Percentiles rank a stretch among this genome's conserved stretches.
Conservation (phyloP, 305 asterid genomes). For the Caryopteris hybrid region DNA sequence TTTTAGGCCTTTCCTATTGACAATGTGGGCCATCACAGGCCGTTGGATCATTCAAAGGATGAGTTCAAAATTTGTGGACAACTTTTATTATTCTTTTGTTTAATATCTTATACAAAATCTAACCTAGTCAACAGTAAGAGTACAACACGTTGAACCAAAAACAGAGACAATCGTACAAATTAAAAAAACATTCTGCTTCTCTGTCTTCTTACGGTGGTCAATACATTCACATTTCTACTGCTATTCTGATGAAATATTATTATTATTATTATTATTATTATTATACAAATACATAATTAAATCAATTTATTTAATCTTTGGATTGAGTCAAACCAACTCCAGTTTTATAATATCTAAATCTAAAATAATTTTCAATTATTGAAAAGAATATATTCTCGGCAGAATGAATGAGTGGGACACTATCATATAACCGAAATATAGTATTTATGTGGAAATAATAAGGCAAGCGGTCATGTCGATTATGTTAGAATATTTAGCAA, state of each 20-base stretch:
- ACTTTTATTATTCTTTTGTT: background rate
- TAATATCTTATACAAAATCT: background rate
- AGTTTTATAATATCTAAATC: too few species aligned
- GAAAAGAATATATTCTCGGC: background rate
- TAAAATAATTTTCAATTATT: background rate
- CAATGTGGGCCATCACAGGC: background rate
- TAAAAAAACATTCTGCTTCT: background rate
- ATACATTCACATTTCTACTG: too few species aligned
- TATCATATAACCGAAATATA: background rate
- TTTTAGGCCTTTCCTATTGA: background rate
- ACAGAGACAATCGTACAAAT: too few species aligned
- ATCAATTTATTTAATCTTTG: too few species aligned
- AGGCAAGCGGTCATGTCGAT: background rate
- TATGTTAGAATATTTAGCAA: constrained; percentile 12
- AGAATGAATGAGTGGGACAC: constrained; percentile 1
- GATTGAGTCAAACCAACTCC: too few species aligned
- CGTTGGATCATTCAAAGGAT: background rate
- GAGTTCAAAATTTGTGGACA: background rate
- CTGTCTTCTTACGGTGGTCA: background rate
- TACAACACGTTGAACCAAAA: too few species aligned
- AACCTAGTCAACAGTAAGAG: constrained; percentile 11
- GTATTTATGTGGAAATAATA: background rate
- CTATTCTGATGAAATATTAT: too few species aligned
- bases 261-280: too few species aligned
- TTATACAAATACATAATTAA: too few species aligned